phyloP scores from a whole-genome alignment of 164 flowering plant genomes.

The Magnolia officinalis region DNA sequence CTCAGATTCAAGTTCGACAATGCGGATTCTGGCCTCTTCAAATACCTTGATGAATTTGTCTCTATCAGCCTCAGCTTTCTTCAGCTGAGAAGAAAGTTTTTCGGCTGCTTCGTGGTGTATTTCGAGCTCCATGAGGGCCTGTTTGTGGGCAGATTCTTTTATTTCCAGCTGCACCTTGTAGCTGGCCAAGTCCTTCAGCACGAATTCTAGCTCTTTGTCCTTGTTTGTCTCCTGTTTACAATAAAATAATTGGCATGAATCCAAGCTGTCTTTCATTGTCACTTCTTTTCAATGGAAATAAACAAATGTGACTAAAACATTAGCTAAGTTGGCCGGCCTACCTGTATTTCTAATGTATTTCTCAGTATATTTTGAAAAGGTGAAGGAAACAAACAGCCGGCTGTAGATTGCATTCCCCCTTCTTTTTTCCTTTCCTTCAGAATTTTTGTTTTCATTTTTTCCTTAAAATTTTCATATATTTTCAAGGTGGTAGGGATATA shows the following conservation, averaged over 20 bases:
- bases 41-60: constrained; percentile 28
- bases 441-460: too few species aligned
- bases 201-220: constrained; percentile 30
- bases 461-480: not conserved
- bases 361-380: too few species aligned
- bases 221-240: constrained; percentile 24
- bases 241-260: not conserved
- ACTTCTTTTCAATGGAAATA: not conserved
- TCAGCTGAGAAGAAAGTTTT: constrained; percentile 36
- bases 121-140: constrained; percentile 46
- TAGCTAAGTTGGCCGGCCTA: not conserved
- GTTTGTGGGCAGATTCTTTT: constrained; percentile 44
- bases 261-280: not conserved
- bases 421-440: not conserved
- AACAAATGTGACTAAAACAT: not conserved
- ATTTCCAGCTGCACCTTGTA: constrained; percentile 60
- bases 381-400: too few species aligned
- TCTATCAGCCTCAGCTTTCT: constrained; percentile 33
- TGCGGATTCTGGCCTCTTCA: constrained; percentile 19
- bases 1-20: constrained; percentile 37
- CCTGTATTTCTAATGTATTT: not conserved
- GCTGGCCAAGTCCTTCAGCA: constrained; percentile 47
- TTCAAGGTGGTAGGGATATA: not conserved
- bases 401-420: not conserved
- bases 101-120: constrained; percentile 29